A percentile compares a stretch with the other conserved stretches of the same genome.
These are phyloP conservation scores for Paraglomus brasilianum DNA, from an alignment of 192 early-diverging fungal genomes.

Conservation along the genomic window DNA sequence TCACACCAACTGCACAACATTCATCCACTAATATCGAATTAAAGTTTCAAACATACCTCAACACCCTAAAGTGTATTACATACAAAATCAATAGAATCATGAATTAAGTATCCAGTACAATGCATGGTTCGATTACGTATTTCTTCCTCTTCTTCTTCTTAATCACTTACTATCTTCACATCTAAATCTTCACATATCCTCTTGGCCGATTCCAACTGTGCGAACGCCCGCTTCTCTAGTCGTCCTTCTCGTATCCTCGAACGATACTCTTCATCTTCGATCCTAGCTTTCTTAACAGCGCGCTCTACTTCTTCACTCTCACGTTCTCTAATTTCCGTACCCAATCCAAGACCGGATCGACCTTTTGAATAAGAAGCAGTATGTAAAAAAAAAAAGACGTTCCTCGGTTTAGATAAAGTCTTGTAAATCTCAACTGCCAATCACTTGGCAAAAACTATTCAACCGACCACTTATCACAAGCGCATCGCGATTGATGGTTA, in stretches of 20 bases:
- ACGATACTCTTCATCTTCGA: conserved; percentile 38
- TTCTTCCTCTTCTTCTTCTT: background rate
- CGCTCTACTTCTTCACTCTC: conserved; percentile 23
- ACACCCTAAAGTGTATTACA: background rate
- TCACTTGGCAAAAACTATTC: too few species aligned
- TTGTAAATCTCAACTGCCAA: too few species aligned
- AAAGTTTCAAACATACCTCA: background rate
- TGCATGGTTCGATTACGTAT: background rate
- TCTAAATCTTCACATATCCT: conserved; percentile 41
- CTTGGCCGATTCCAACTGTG: conserved; percentile 31
- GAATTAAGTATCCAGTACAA: background rate
- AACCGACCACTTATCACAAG: too few species aligned
- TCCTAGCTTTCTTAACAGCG: conserved; percentile 27
- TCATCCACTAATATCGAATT: background rate
- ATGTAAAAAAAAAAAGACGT: background rate
- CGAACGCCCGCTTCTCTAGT: conserved; percentile 26
- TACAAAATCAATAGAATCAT: background rate
- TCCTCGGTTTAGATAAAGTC: too few species aligned
- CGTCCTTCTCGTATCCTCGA: conserved; percentile 25
- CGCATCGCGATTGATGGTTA: too few species aligned
- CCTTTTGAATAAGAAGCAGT: too few species aligned
- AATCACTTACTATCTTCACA: conserved; percentile 26
- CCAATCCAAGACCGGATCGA: conserved; percentile 41
- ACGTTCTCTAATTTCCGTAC: conserved; percentile 33
- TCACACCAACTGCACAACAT: background rate